phyloP scores from a whole-genome alignment of 495 filamentous ascomycete genomes.

The Peziza echinospora region DNA sequence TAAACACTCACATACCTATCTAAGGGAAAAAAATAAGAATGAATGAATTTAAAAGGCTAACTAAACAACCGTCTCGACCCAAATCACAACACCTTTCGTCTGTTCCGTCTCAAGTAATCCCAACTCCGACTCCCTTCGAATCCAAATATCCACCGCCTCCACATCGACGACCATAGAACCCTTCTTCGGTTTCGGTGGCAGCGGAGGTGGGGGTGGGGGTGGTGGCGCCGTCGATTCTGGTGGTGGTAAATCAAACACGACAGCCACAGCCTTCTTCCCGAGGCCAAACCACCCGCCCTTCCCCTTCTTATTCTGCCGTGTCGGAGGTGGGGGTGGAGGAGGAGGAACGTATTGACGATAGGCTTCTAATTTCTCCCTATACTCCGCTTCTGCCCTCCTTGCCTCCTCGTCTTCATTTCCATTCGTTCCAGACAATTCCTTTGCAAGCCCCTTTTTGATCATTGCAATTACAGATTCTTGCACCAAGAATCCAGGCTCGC shows the following conservation, averaged over 20 bases:
- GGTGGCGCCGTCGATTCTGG: not conserved
- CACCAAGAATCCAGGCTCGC: not conserved
- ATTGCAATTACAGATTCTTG: not conserved
- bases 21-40: too few relatives aligned
- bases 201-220: too few relatives aligned
- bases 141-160: not conserved
- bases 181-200: too few relatives aligned
- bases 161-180: too few relatives aligned
- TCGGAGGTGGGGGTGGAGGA: not conserved
- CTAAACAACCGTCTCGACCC: not conserved
- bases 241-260: not conserved
- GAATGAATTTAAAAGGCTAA: too few relatives aligned
- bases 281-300: not conserved
- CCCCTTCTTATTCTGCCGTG: not conserved
- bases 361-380: too few relatives aligned
- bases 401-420: too few relatives aligned
- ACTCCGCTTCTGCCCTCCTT: too few relatives aligned
- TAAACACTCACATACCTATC: too few relatives aligned
- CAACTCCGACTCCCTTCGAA: not conserved
- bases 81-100: not conserved
- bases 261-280: not conserved
- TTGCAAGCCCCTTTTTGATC: not conserved
- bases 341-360: too few relatives aligned
- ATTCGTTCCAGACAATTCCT: not conserved
- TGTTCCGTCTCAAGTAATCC: not conserved